phyloP scores from a whole-genome alignment of 2,329 filamentous ascomycete genomes.

The Trichoderma hamatum region DNA sequence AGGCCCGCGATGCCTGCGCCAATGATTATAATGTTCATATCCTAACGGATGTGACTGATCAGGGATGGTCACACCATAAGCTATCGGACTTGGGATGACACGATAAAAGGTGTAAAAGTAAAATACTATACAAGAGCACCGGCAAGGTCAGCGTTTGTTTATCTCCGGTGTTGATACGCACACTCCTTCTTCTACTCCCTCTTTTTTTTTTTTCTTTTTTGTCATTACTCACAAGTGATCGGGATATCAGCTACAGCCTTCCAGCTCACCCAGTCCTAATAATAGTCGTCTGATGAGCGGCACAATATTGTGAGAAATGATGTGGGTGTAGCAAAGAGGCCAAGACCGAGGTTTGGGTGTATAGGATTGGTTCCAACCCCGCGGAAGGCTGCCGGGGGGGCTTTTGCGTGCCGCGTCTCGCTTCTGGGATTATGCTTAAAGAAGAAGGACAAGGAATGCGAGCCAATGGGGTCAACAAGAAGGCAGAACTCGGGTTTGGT shows the following conservation, averaged over 20 bases:
- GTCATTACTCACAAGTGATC: background rate
- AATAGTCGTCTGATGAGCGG: background rate
- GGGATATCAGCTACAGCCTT: background rate
- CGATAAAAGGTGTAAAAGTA: background rate
- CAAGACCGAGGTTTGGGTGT: background rate
- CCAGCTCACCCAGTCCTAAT: background rate
- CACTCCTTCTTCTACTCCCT: background rate
- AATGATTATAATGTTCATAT: slow-evolving; percentile 42
- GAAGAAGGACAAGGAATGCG: background rate
- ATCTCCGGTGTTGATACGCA: background rate
- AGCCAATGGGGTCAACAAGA: background rate
- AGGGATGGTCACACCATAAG: background rate
- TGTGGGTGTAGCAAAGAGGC: background rate
- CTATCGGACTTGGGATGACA: background rate
- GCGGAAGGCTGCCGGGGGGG: background rate
- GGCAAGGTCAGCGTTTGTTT: background rate
- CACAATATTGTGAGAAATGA: background rate
- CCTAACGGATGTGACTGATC: background rate
- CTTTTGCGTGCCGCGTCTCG: background rate
- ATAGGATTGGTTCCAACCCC: background rate
- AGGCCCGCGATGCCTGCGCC: slow-evolving; percentile 52
- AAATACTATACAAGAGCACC: background rate
- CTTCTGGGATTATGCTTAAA: background rate
- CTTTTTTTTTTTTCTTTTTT: background rate
- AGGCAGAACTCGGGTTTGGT: background rate